phyloP scores from a whole-genome alignment of 129 eudicot species.

The carrot (Daucus carota) region DH1_v3.0 NC_030386.2:14564001-14564500 shows the following conservation, averaged over 20 bases:
- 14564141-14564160: conserved; percentile 61
- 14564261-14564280: not conserved
- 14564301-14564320: not conserved
- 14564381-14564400: too few relatives aligned
- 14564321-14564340: too few relatives aligned
- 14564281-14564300: not conserved
- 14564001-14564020: conserved; percentile 86
- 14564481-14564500: too few relatives aligned
- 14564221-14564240: not conserved
- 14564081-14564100: conserved; percentile 51
- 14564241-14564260: not conserved
- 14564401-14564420: too few relatives aligned
- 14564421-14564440: too few relatives aligned
- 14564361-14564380: too few relatives aligned
- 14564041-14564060: conserved; percentile 87
- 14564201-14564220: not conserved
- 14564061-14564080: conserved; percentile 71
- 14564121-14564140: conserved; percentile 52
- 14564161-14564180: conserved; percentile 66
- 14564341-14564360: too few relatives aligned
- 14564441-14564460: too few relatives aligned
- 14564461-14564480: too few relatives aligned
- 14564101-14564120: conserved; percentile 61
- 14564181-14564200: conserved; percentile 36
- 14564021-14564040: conserved; percentile 91